Evolutionary conservation across 202 grass and related monocot genomes (phyloP).

Genomic region (Carex sylvatica): DNA sequence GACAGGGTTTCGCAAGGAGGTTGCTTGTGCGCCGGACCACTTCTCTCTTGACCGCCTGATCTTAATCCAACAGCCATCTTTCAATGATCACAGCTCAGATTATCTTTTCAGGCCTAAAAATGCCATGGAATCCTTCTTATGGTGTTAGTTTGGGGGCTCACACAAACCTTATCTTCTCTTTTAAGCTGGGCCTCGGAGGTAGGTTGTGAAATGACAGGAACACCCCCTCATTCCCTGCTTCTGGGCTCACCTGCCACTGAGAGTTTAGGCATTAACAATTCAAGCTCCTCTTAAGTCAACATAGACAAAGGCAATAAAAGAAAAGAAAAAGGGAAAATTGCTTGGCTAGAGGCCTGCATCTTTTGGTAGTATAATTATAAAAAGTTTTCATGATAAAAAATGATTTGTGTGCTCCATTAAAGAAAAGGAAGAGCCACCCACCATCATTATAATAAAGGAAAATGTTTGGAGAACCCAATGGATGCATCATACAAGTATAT

Average conservation of each 20-base stretch:
- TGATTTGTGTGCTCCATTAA: conserved; percentile 21
- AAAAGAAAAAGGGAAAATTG: not conserved
- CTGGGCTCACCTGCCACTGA: conserved; percentile 27
- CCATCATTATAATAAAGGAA: conserved; percentile 34
- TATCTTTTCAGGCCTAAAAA: conserved; percentile 19
- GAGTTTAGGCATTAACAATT: conserved; percentile 27
- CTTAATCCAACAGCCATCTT: conserved; percentile 35
- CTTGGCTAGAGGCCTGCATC: conserved; percentile 28
- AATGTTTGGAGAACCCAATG: conserved; percentile 14
- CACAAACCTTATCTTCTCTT: conserved; percentile 38
- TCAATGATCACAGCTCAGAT: conserved; percentile 22
- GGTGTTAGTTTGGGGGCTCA: conserved; percentile 40
- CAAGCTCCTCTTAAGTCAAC: conserved; percentile 34
- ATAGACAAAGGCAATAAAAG: conserved; percentile 18
- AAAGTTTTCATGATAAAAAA: conserved; percentile 25
- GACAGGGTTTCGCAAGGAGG: conserved; percentile 49
- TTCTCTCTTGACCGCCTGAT: conserved; percentile 29
- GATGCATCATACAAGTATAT: not conserved
- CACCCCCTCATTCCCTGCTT: not conserved
- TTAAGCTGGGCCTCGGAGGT: conserved; percentile 36
- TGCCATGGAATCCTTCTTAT: conserved; percentile 25
- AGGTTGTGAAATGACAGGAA: conserved; percentile 29
- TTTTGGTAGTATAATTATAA: conserved; percentile 19
- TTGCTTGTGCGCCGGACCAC: conserved; percentile 39
- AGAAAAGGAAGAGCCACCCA: conserved; percentile 32